These are phyloP conservation scores for Fusarium verticillioides DNA, from an alignment of 2,329 filamentous ascomycete species.

Conservation along the genomic window DNA sequence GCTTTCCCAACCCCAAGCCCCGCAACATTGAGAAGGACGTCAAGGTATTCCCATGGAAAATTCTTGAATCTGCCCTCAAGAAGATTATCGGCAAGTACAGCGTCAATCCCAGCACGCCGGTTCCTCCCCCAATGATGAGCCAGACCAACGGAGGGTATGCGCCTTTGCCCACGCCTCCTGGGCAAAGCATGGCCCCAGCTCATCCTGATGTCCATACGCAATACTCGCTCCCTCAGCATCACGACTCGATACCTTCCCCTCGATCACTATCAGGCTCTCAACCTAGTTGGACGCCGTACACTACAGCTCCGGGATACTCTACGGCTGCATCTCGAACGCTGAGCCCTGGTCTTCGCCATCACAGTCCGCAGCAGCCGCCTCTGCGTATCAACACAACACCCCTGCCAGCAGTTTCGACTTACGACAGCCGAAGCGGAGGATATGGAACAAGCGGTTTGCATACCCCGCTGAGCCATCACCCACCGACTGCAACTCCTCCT, in stretches of 20 bases:
- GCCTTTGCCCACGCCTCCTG: constrained; percentile 60
- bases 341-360: constrained; percentile 50
- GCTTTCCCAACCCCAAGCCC: constrained; percentile 92
- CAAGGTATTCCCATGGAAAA: constrained; percentile 98
- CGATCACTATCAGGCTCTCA: constrained; percentile 61
- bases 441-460: constrained; percentile 56
- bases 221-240: constrained; percentile 57
- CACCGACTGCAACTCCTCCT: constrained; percentile 51
- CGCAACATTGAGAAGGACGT: constrained; percentile 99
- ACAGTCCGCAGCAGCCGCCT: constrained; percentile 52
- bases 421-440: constrained; percentile 52
- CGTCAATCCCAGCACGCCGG: constrained; percentile 57
- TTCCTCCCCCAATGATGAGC: constrained; percentile 55
- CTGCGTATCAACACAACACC: constrained; percentile 53
- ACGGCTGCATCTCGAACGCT: constrained; percentile 55
- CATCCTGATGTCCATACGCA: constrained; percentile 50
- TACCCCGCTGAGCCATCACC: constrained; percentile 53
- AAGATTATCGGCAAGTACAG: constrained; percentile 99
- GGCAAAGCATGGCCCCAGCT: constrained; percentile 47
- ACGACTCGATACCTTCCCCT: constrained; percentile 64
- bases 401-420: constrained; percentile 52
- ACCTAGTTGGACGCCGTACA: constrained; percentile 61
- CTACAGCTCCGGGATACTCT: constrained; percentile 49
- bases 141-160: constrained; percentile 55
- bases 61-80: constrained; percentile 85